These are phyloP conservation scores for Lophiotrema nucula DNA, from an alignment of 495 filamentous ascomycete genomes.

Conservation along the genomic window DNA sequence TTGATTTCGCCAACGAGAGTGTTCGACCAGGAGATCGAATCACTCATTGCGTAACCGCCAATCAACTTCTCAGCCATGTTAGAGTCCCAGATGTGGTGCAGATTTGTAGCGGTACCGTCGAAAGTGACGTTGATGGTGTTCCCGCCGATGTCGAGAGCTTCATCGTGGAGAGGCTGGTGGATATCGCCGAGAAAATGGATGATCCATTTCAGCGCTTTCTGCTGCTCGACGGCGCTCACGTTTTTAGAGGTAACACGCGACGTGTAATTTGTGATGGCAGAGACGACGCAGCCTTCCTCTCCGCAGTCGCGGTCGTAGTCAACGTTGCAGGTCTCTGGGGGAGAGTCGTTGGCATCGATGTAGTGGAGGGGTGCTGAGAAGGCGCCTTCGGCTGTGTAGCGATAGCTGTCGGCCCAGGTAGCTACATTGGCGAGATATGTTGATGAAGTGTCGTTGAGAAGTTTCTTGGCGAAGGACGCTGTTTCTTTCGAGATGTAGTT, in stretches of 20 bases:
- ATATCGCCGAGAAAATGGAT: slow-evolving; percentile 65
- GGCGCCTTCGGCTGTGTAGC: slow-evolving; percentile 57
- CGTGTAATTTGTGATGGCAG: slow-evolving; percentile 57
- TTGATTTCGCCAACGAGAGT: slow-evolving; percentile 52
- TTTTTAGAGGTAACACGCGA: slow-evolving; percentile 46
- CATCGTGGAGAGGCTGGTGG: slow-evolving; percentile 64
- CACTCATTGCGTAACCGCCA: slow-evolving; percentile 49
- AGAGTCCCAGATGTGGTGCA: slow-evolving; percentile 65
- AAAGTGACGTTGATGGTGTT: slow-evolving; percentile 61
- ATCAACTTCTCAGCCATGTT: slow-evolving; percentile 60
- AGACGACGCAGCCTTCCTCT: slow-evolving; percentile 61
- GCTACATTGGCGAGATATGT: slow-evolving; percentile 60
- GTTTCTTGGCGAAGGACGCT: slow-evolving; percentile 28
- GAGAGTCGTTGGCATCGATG: slow-evolving; percentile 68
- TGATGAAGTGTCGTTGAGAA: slow-evolving; percentile 42
- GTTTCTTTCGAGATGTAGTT: slow-evolving; percentile 34
- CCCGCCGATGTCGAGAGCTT: slow-evolving; percentile 58
- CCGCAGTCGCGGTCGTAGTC: slow-evolving; percentile 61
- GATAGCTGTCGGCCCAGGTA: slow-evolving; percentile 63
- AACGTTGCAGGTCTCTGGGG: slow-evolving; percentile 59
- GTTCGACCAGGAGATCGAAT: slow-evolving; percentile 54
- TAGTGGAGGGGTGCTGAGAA: slow-evolving; percentile 64
- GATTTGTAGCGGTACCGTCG: slow-evolving; percentile 39
- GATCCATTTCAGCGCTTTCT: slow-evolving; percentile 60
- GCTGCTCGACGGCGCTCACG: slow-evolving; percentile 43